These are phyloP conservation scores for Polyporus tsugae DNA, from an alignment of 1,284 basidiomycete species.

Conservation along the genomic window DNA sequence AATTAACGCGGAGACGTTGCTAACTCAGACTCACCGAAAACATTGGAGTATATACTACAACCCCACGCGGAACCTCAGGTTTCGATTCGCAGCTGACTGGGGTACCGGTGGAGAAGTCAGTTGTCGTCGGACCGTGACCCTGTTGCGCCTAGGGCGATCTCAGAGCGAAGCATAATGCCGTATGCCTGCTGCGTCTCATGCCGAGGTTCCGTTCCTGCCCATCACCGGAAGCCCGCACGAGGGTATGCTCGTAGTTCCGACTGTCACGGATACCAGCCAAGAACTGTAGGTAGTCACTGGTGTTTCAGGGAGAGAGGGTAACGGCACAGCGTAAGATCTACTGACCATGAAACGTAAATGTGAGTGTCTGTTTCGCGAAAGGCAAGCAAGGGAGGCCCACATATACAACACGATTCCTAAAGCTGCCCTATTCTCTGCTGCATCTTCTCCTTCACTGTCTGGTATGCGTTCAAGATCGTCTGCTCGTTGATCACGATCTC, in stretches of 20 bases:
- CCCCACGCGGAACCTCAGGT: background rate
- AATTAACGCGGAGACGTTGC: background rate
- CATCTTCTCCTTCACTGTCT: slow-evolving; percentile 87
- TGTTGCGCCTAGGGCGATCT: background rate
- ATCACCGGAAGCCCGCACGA: background rate
- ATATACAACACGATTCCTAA: slow-evolving; percentile 38
- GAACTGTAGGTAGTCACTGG: background rate
- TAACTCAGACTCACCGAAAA: background rate
- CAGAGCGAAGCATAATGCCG: background rate
- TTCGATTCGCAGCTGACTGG: background rate
- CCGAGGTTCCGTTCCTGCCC: background rate
- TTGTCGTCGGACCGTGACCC: background rate
- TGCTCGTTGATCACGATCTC: slow-evolving; percentile 99
- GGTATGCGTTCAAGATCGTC: slow-evolving; percentile 91
- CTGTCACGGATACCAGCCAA: background rate
- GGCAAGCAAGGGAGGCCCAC: slow-evolving; percentile 3
- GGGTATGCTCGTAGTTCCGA: background rate
- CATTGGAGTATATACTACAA: background rate
- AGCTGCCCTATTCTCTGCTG: slow-evolving; percentile 68
- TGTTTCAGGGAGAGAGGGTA: background rate
- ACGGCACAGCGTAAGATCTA: background rate
- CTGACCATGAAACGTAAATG: background rate
- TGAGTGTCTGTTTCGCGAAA: background rate
- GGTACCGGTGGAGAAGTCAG: background rate
- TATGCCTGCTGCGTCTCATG: background rate